phyloP scores from a whole-genome alignment of 164 flowering plant species.

The Taxillus chinensis region DNA sequence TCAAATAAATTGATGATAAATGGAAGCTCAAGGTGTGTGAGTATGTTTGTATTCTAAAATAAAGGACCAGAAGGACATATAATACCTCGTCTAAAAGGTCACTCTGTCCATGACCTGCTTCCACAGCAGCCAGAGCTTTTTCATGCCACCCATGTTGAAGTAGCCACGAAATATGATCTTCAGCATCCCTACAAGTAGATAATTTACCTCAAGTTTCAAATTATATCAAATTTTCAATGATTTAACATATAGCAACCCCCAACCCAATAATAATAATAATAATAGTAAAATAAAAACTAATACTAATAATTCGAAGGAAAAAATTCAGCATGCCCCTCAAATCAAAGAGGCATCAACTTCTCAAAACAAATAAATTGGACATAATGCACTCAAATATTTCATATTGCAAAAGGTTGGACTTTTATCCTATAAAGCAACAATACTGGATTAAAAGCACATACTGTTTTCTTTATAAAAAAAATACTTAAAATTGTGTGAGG shows the following conservation, averaged over 20 bases:
- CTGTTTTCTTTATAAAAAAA: too few species aligned
- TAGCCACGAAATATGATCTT: constrained; percentile 98
- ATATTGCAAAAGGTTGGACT: too few species aligned
- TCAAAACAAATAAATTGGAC: not conserved
- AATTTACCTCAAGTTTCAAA: not conserved
- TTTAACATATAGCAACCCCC: not conserved
- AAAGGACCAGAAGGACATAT: not conserved
- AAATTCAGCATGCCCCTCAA: not conserved
- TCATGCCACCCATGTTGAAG: constrained; percentile 98
- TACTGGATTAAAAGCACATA: too few species aligned
- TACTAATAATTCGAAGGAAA: not conserved
- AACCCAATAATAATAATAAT: not conserved
- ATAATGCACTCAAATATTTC: too few species aligned
- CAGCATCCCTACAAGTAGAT: constrained; percentile 67
- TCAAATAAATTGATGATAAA: too few species aligned
- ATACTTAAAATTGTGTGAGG: too few species aligned
- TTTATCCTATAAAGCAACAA: too few species aligned
- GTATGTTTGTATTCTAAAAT: too few species aligned
- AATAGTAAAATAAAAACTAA: too few species aligned
- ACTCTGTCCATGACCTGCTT: constrained; percentile 84
- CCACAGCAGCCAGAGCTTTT: constrained; percentile 93
- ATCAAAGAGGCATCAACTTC: not conserved
- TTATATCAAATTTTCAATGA: not conserved
- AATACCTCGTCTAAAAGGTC: constrained; percentile 91
- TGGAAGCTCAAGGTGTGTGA: too few species aligned